Evolutionary conservation across 495 filamentous ascomycete species (phyloP), one percentile per base, ranked within the genome.

Genomic region (Tuber indicum): DNA sequence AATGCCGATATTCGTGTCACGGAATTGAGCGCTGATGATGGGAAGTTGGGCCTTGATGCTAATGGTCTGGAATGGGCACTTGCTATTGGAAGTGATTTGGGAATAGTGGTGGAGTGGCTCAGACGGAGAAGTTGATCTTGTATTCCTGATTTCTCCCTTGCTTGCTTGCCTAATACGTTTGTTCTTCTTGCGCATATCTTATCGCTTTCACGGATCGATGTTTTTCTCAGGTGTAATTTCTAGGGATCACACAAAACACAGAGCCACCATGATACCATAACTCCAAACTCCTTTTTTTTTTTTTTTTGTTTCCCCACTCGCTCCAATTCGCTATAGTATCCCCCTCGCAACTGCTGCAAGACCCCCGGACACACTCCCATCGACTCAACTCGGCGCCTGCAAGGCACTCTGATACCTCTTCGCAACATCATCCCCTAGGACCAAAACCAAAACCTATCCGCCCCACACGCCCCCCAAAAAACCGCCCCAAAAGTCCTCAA

Each of bases 1-100:
- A 80, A 80, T 36, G 78, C 78, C 17, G 78, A 80, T 62, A 44
- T 80, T 26, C 75, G 79, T 19, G 74, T 79, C 21, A 75, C 74
- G 52, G 75, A 46, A 26, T 73, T 69, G 26, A 78, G 62, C 26
- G 58, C 58, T 36, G 43, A 42, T n/a, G 76, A 74, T 49, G 46
- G 73, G 43, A 70, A 26, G 39, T 62, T 70, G 73, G 49, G n/a
- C 16, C 39, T 78, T 26, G 79, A 77, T 70, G 79, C 14, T 42
- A 71, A 69, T 9, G 79, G 47, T 2, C 36, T 82, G n/a, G 79
- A 81, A 72, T 75, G 76, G 71, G 75, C 74, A 0, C 52, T 81
- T 9, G 46, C 44, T 14, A 71, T 78, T 21, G 47, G 45, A 1
- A 79, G 81, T 42, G 80, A 81, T 72, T 62, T 81, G 41, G 80